These are phyloP conservation scores for Erythrophleum ivorense DNA, from an alignment of 331 rosid genomes.

Conservation along the genomic window DNA sequence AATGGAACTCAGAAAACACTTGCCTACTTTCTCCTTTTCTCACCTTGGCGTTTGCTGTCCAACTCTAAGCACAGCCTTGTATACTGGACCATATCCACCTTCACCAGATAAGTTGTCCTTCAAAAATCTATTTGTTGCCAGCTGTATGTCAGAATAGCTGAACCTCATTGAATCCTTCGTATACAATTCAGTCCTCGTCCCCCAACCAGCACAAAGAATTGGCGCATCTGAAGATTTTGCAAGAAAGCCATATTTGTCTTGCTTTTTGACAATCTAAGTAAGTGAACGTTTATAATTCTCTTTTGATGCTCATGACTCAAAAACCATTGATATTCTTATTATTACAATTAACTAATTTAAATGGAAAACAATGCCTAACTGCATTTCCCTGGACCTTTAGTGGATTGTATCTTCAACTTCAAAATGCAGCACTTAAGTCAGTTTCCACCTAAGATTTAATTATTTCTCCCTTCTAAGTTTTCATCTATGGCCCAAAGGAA, in stretches of 20 bases:
- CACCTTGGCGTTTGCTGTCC: slow-evolving; percentile 80
- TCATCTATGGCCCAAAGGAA: too few relatives aligned
- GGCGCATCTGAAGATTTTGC: slow-evolving; percentile 60
- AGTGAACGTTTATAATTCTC: slow-evolving; percentile 34
- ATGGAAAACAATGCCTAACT: neutral
- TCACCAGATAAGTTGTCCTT: slow-evolving; percentile 80
- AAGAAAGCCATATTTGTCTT: slow-evolving; percentile 38
- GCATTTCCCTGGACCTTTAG: too few relatives aligned
- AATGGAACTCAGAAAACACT: slow-evolving; percentile 79
- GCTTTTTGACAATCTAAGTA: slow-evolving; percentile 42
- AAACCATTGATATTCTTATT: slow-evolving; percentile 24
- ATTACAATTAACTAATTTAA: slow-evolving; percentile 9
- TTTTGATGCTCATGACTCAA: slow-evolving; percentile 45
- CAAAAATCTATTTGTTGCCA: slow-evolving; percentile 71
- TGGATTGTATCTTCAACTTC: too few relatives aligned
- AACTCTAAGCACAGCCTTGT: slow-evolving; percentile 67
- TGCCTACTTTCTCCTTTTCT: slow-evolving; percentile 78
- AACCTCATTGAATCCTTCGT: slow-evolving; percentile 65
- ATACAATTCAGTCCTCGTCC: slow-evolving; percentile 62
- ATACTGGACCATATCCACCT: slow-evolving; percentile 86
- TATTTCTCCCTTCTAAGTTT: too few relatives aligned
- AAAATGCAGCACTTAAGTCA: too few relatives aligned
- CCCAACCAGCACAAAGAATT: slow-evolving; percentile 74
- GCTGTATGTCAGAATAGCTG: slow-evolving; percentile 60
- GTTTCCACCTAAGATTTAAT: too few relatives aligned